phyloP scores from a whole-genome alignment of 2,329 filamentous ascomycete species.

The Aspergillus brasiliensis region DNA sequence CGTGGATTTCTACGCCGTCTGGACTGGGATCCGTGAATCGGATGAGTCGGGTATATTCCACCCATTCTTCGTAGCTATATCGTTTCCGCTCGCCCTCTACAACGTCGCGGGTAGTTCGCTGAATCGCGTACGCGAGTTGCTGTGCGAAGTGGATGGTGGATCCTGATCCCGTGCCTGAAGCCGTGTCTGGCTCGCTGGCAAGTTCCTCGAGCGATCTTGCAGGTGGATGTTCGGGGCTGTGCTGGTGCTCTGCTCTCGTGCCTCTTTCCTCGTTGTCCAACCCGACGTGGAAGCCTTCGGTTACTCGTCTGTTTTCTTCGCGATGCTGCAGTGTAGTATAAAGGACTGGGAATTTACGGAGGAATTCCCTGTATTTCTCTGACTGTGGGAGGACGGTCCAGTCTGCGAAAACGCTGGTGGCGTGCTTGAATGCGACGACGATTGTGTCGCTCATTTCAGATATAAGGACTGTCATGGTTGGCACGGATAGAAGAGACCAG shows the following conservation, averaged over 20 bases:
- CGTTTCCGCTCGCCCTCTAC: constrained; percentile 49
- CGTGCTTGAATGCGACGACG: constrained; percentile 66
- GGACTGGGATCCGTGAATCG: constrained; percentile 52
- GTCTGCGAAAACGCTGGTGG: constrained; percentile 62
- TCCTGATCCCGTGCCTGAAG: not conserved
- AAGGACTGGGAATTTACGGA: constrained; percentile 50
- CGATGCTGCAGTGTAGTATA: constrained; percentile 41
- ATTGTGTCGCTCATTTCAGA: constrained; percentile 83
- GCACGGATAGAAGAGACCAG: constrained; percentile 83
- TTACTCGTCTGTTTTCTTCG: constrained; percentile 48
- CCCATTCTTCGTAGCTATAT: constrained; percentile 85
- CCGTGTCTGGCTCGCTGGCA: constrained; percentile 46
- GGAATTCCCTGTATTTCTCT: constrained; percentile 56
- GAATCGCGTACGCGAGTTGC: constrained; percentile 70
- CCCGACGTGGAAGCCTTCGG: constrained; percentile 49
- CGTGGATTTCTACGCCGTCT: constrained; percentile 43
- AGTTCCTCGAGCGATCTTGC: constrained; percentile 46
- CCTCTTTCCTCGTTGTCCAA: constrained; percentile 34
- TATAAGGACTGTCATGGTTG: constrained; percentile 85
- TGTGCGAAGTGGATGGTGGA: constrained; percentile 59
- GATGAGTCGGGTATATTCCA: constrained; percentile 77
- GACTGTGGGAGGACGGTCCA: constrained; percentile 66
- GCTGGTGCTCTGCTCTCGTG: not conserved
- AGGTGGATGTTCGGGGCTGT: not conserved
- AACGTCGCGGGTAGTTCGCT: constrained; percentile 48